A percentile compares a stretch with the other conserved stretches of the same genome.
Evolutionary conservation across 2,329 filamentous ascomycete species (phyloP).

Genomic region (Dactylonectria estremocensis): DNA sequence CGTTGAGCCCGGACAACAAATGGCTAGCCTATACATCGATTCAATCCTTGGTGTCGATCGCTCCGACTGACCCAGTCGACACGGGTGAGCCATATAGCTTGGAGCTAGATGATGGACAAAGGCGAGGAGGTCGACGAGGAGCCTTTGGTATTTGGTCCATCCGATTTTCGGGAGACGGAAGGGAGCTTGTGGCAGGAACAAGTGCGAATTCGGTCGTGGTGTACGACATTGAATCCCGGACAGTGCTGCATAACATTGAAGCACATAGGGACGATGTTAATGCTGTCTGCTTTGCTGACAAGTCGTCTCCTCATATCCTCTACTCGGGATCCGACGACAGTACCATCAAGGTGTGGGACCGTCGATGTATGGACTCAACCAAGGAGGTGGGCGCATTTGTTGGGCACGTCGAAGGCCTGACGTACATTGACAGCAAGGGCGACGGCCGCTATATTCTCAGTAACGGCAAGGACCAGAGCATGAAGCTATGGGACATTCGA

Average conservation of each 20-base stretch:
- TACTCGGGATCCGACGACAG: conserved; percentile 97
- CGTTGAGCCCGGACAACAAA: conserved; percentile 90
- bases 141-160: conserved; percentile 86
- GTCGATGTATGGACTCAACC: conserved; percentile 89
- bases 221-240: conserved; percentile 89
- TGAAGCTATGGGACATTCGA: conserved; percentile 96
- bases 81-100: conserved; percentile 83
- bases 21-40: conserved; percentile 95
- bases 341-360: conserved; percentile 96
- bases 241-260: conserved; percentile 79
- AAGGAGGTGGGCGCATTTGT: conserved; percentile 78
- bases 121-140: conserved; percentile 48
- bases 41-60: conserved; percentile 85
- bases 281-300: conserved; percentile 95
- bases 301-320: conserved; percentile 89
- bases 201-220: conserved; percentile 85
- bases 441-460: conserved; percentile 88
- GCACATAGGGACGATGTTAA: conserved; percentile 94
- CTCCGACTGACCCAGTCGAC: conserved; percentile 88
- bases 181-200: conserved; percentile 92
- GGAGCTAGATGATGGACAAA: conserved; percentile 69
- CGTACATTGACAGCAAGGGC: conserved; percentile 79
- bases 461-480: conserved; percentile 96
- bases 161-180: conserved; percentile 91
- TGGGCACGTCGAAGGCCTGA: conserved; percentile 77